These are phyloP conservation scores for Agrocybe praecox DNA, from an alignment of 768 basidiomycete species.

Conservation along the genomic window DNA sequence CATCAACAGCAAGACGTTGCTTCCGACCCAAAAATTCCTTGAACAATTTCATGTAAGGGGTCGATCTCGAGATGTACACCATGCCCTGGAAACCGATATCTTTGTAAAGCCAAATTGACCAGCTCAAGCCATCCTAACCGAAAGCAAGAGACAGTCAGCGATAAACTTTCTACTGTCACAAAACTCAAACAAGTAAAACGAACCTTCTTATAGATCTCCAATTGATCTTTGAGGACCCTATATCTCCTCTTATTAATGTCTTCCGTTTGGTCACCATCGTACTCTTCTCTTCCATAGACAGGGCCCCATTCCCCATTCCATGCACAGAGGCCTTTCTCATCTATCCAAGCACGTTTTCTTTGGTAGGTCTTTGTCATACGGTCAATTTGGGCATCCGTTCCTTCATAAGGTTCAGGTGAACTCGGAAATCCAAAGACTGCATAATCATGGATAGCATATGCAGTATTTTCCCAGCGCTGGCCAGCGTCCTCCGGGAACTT, in stretches of 20 bases:
- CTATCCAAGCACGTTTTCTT: constrained; percentile 78
- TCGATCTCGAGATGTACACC: constrained; percentile 68
- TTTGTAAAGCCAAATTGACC: constrained; percentile 90
- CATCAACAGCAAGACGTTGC: constrained; percentile 73
- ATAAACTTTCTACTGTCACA: not conserved
- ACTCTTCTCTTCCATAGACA: constrained; percentile 68
- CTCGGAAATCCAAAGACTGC: constrained; percentile 71
- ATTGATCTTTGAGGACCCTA: constrained; percentile 70
- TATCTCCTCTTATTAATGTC: constrained; percentile 66
- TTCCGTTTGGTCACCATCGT: constrained; percentile 65
- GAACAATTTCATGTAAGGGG: constrained; percentile 72
- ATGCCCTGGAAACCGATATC: constrained; percentile 85
- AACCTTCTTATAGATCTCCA: constrained; percentile 69
- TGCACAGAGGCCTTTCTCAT: constrained; percentile 62
- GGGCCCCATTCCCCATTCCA: constrained; percentile 89
- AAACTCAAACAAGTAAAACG: constrained; percentile 4
- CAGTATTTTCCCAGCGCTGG: constrained; percentile 65
- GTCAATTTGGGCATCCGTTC: constrained; percentile 52
- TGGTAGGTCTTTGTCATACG: constrained; percentile 58
- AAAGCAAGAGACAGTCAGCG: not conserved
- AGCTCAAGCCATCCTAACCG: constrained; percentile 59
- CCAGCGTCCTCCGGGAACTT: constrained; percentile 63
- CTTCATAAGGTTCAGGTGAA: constrained; percentile 59
- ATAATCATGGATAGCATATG: constrained; percentile 82
- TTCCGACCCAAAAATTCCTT: constrained; percentile 72